phyloP scores from a whole-genome alignment of 768 basidiomycete genomes.

The Chalciporus pseudorubinellus region DNA sequence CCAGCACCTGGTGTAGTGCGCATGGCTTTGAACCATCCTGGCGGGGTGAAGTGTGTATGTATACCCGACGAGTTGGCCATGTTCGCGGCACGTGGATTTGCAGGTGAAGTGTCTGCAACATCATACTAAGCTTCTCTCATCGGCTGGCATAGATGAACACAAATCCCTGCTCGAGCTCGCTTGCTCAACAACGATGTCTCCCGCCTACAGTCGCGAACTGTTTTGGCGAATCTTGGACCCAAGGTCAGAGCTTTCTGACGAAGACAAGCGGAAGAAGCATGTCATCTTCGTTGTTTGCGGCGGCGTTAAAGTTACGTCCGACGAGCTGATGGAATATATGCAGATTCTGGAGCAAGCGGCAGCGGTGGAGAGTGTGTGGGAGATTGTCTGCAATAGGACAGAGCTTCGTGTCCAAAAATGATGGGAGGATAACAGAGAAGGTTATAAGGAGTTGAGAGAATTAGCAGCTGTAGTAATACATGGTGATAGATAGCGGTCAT shows the following conservation, averaged over 20 bases:
- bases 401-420: constrained; percentile 20
- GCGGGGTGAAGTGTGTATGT: constrained; percentile 55
- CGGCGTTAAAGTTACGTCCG: constrained; percentile 64
- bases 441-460: neutral
- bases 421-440: neutral
- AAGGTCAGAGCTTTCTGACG: constrained; percentile 17
- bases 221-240: constrained; percentile 42
- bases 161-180: constrained; percentile 74
- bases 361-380: constrained; percentile 28
- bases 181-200: constrained; percentile 65
- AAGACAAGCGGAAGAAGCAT: constrained; percentile 30
- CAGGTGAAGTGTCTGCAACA: constrained; percentile 42
- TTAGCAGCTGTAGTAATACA: constrained; percentile 19
- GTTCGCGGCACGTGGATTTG: constrained; percentile 54
- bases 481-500: neutral
- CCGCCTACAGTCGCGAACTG: constrained; percentile 58
- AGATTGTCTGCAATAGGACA: constrained; percentile 29
- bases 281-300: constrained; percentile 64
- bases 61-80: constrained; percentile 70
- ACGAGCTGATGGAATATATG: constrained; percentile 51
- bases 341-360: constrained; percentile 37
- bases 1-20: constrained; percentile 60
- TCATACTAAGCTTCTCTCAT: neutral
- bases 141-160: constrained; percentile 56
- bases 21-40: constrained; percentile 60